Conservation (phyloP, 257 asterid genomes). For the Nicotiana paniculata region DNA sequence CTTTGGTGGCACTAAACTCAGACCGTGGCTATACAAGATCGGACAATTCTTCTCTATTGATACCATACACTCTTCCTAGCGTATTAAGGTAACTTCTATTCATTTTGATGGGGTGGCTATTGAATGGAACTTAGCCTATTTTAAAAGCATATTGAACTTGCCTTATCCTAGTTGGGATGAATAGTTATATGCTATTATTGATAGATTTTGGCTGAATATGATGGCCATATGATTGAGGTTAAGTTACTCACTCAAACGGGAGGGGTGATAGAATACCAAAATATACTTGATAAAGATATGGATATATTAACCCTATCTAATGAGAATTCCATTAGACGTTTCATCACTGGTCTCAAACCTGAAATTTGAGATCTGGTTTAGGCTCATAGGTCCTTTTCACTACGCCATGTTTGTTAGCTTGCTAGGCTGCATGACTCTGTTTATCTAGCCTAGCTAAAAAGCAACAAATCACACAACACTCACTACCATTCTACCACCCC, state of each 20-base stretch:
- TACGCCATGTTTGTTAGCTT: no score
- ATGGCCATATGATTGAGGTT: not conserved
- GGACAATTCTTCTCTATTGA: not conserved
- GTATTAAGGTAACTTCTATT: not conserved
- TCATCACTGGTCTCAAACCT: no score
- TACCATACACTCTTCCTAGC: not conserved
- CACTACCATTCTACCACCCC: no score
- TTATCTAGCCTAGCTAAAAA: no score
- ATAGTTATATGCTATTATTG: not conserved
- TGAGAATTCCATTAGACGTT: no score
- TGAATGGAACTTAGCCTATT: not conserved
- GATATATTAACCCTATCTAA: no score
- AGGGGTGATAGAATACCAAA: not conserved
- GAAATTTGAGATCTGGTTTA: no score
- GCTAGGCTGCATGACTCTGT: no score
- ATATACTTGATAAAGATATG: no score
- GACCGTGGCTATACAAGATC: not conserved
- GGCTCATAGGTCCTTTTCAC: no score
- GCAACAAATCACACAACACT: no score
- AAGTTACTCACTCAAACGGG: not conserved
- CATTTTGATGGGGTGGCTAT: not conserved
- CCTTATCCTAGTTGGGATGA: conserved; percentile 45
- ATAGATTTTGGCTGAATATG: no score
- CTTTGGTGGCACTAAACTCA: not conserved
- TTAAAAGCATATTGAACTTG: not conserved